These are phyloP conservation scores for Penicillium desertorum DNA, from an alignment of 495 filamentous ascomycete species.

Conservation along the genomic window DNA sequence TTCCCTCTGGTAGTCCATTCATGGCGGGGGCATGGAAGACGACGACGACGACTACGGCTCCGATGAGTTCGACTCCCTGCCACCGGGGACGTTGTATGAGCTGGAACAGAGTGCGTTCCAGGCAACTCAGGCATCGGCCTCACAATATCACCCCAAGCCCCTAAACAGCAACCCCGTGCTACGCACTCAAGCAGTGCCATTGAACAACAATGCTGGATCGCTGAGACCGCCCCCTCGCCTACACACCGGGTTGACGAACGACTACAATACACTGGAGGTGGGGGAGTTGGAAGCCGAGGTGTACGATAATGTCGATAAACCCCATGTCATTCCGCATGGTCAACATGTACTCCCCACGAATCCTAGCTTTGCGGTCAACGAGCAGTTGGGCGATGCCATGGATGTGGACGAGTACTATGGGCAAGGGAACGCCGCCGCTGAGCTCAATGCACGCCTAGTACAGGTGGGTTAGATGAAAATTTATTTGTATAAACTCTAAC, in stretches of 20 bases:
- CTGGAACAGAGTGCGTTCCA: constrained; percentile 56
- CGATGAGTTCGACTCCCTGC: constrained; percentile 61
- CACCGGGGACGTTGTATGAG: constrained; percentile 50
- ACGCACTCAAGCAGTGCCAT: constrained; percentile 9
- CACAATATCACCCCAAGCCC: constrained; percentile 14
- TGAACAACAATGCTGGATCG: constrained; percentile 17
- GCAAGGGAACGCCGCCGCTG: constrained; percentile 16
- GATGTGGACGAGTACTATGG: constrained; percentile 37
- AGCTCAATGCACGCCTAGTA: constrained; percentile 29
- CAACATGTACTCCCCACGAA: constrained; percentile 10
- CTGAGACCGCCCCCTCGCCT: constrained; percentile 34
- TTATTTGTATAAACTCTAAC: constrained; percentile 30
- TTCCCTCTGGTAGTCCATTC: constrained; percentile 29
- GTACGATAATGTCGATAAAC: constrained; percentile 45
- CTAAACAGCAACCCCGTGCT: constrained; percentile 10
- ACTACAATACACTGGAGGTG: constrained; percentile 56
- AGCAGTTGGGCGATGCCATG: constrained; percentile 23
- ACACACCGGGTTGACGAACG: constrained; percentile 46
- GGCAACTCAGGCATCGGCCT: constrained; percentile 46
- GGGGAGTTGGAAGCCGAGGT: constrained; percentile 55
- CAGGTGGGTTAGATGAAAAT: constrained; percentile 24
- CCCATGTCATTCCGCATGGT: constrained; percentile 27
- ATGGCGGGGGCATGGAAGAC: constrained; percentile 58
- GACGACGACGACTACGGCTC: constrained; percentile 64
- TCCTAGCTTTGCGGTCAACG: constrained; percentile 12